phyloP scores from a whole-genome alignment of 805 yeast genomes.

The Candida taoyuanica region DNA sequence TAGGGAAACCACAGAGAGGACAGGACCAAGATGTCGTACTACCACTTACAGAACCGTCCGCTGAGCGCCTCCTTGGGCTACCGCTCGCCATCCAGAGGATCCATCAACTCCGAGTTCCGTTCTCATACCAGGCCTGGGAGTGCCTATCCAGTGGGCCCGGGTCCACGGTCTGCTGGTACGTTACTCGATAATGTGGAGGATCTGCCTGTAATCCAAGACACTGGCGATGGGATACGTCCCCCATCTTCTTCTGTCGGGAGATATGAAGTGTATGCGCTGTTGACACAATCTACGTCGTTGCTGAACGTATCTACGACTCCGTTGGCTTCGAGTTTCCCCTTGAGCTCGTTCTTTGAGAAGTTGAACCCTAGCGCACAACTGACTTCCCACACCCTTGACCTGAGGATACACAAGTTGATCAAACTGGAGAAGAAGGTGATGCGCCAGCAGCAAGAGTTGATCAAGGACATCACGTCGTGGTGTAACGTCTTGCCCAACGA shows the following conservation, averaged over 20 bases:
- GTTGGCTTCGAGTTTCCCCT: constrained; percentile 11
- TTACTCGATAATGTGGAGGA: constrained; percentile 15
- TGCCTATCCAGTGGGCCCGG: too few relatives aligned
- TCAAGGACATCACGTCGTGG: constrained; percentile 41
- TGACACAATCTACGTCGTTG: constrained; percentile 8
- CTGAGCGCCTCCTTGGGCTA: constrained; percentile 5
- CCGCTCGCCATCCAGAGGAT: neutral
- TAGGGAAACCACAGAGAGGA: too few relatives aligned
- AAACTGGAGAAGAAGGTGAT: constrained; percentile 36
- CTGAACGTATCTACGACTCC: constrained; percentile 2
- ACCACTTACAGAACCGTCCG: neutral
- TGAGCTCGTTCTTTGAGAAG: constrained; percentile 25
- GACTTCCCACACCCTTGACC: constrained; percentile 29
- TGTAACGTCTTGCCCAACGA: constrained; percentile 33
- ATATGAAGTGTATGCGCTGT: constrained; percentile 13
- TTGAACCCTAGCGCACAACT: constrained; percentile 20
- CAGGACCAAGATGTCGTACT: neutral
- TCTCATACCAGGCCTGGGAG: neutral
- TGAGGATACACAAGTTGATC: constrained; percentile 33
- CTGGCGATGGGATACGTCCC: too few relatives aligned
- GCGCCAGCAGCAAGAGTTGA: constrained; percentile 34
- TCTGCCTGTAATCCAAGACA: constrained; percentile 9
- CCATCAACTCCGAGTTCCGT: too few relatives aligned
- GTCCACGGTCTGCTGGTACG: constrained; percentile 7
- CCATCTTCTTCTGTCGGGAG: constrained; percentile 9